Evolutionary conservation across 2,329 filamentous ascomycete genomes (phyloP).

Genomic region (Lecanoromycetidae sp.): DNA sequence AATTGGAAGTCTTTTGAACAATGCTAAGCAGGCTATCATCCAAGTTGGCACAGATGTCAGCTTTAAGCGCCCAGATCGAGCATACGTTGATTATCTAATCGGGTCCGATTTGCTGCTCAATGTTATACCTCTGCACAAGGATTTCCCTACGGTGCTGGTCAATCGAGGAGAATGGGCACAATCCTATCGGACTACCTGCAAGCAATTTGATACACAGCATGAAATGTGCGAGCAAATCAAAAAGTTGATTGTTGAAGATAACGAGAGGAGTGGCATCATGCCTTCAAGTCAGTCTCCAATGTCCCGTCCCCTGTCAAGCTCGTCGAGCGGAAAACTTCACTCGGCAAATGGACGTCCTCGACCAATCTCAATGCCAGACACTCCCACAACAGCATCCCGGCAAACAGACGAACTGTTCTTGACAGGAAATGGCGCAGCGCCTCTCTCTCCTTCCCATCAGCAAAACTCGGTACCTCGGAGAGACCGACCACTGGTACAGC

Average conservation of each 20-base stretch:
- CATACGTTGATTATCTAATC: conserved; percentile 72
- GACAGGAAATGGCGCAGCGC: background rate
- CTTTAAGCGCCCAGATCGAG: conserved; percentile 57
- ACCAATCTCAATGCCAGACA: conserved; percentile 16
- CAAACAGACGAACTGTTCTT: conserved; percentile 10
- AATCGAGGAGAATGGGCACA: conserved; percentile 36
- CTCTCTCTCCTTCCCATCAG: too few relatives aligned
- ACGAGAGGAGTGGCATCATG: conserved; percentile 22
- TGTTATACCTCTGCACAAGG: conserved; percentile 61
- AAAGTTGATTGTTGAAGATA: conserved; percentile 40
- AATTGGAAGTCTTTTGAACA: conserved; percentile 30
- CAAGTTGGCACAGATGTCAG: conserved; percentile 31
- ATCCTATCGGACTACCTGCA: conserved; percentile 23
- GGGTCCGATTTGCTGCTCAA: conserved; percentile 69
- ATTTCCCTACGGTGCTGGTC: conserved; percentile 54
- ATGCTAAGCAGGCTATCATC: conserved; percentile 17
- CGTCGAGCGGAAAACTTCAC: background rate
- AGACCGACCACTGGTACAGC: conserved; percentile 10
- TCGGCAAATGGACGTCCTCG: conserved; percentile 1
- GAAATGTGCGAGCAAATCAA: conserved; percentile 37
- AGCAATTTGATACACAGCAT: conserved; percentile 27
- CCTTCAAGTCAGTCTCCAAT: background rate
- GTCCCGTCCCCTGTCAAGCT: background rate
- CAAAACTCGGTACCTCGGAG: background rate
- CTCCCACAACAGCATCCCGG: background rate